phyloP scores from a whole-genome alignment of 1,139 yeast species.

The Candida glucosophila region DNA sequence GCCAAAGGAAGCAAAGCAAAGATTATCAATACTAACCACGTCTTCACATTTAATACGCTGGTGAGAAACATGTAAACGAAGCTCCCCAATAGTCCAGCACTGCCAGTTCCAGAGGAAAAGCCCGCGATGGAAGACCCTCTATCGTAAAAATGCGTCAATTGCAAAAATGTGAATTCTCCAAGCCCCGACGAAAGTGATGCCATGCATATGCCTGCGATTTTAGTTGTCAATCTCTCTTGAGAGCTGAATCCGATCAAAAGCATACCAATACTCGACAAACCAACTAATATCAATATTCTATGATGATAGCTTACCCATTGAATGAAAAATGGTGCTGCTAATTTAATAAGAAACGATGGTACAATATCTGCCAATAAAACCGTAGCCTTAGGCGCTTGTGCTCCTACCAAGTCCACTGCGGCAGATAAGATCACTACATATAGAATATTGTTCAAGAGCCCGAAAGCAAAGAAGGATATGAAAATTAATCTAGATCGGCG shows the following conservation, averaged over 20 bases:
- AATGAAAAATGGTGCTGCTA: constrained; percentile 71
- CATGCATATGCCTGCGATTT: constrained; percentile 62
- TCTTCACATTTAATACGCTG: constrained; percentile 23
- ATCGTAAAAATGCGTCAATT: constrained; percentile 65
- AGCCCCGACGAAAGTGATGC: constrained; percentile 84
- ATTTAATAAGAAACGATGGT: constrained; percentile 70
- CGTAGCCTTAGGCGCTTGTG: constrained; percentile 72
- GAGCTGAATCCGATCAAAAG: constrained; percentile 45
- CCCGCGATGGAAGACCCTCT: constrained; percentile 58
- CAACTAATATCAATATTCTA: constrained; percentile 50
- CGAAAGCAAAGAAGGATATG: constrained; percentile 69
- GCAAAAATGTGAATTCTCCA: constrained; percentile 85
- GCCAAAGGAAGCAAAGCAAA: constrained; percentile 32
- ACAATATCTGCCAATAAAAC: constrained; percentile 81
- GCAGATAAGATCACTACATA: constrained; percentile 90
- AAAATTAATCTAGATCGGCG: constrained; percentile 19
- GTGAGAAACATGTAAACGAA: constrained; percentile 34
- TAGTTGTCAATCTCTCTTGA: constrained; percentile 17
- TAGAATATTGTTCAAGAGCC: constrained; percentile 77
- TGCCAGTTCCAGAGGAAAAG: constrained; percentile 93
- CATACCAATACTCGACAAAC: constrained; percentile 71
- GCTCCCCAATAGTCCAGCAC: constrained; percentile 85
- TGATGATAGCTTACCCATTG: constrained; percentile 52
- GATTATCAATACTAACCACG: constrained; percentile 21
- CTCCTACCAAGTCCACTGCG: constrained; percentile 85